Evolutionary conservation across 2,329 filamentous ascomycete genomes (phyloP), one percentile per base, ranked within the genome.

Genomic region (Claviceps pazoutovae): DNA sequence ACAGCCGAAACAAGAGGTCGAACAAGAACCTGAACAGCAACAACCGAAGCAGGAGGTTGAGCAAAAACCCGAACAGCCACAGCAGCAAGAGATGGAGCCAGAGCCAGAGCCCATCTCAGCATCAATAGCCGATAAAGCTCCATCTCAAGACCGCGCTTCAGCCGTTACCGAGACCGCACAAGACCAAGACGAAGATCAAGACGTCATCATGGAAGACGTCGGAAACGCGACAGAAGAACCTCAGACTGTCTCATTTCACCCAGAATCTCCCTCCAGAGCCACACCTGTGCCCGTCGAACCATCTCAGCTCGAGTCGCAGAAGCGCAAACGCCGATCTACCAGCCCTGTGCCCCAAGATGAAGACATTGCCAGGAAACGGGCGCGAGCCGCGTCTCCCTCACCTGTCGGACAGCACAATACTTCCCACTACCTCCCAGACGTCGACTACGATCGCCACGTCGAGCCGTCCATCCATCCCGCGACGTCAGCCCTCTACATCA

Each of bases 401-500:
- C 19, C 23, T 14, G 4, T 42, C 11, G 43, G 43, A n/a, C 37
- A 42, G 44, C 21, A 46, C 41, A 34, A 9, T 30, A 17, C 52
- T 9, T 19, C 19, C 5, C 30, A 34, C 30, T 34, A 34, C 30
- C 39, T 53, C 37, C 50, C 56, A 46, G 61, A 63, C 19, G 64
- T 66, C 57, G 68, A 68, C 30, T 58, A 59, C 48, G 65, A 68
- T 46, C 56, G 60, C 19, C 64, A 68, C 41, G 66, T 74, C 30
- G 66, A 67, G 23, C 81, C 83, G 6, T 76, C 86, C 0, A 68
- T 83, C 38, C 86, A 93, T 64, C 77, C 80, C 21, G 82, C 84
- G 5, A 91, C 89, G 3, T 69, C 80, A 36, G 84, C 87, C 16
- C 72, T 97, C 46, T 97, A 96, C 69, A 93, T 97, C 59, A 83